phyloP scores from a whole-genome alignment of 805 yeast genomes.

The Candida schatavii region DNA sequence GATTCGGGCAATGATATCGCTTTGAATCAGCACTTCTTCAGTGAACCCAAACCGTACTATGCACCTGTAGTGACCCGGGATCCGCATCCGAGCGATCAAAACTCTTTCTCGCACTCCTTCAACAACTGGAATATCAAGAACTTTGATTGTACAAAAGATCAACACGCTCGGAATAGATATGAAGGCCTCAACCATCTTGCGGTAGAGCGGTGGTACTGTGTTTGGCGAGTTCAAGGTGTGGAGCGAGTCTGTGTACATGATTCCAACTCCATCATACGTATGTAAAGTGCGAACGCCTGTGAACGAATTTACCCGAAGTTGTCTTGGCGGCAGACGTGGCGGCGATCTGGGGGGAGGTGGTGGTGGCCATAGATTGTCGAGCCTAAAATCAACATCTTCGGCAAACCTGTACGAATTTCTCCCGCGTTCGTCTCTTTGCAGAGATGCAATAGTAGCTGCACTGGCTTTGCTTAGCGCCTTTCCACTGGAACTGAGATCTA shows the following conservation, averaged over 20 bases:
- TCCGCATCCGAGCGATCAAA: constrained; percentile 35
- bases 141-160: constrained; percentile 41
- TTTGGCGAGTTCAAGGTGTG: constrained; percentile 40
- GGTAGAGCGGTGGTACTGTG: constrained; percentile 44
- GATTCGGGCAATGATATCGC: constrained; percentile 17
- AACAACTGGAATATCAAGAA: constrained; percentile 40
- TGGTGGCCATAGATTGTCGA: neutral
- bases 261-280: constrained; percentile 35
- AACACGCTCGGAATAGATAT: constrained; percentile 43
- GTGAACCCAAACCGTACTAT: constrained; percentile 50
- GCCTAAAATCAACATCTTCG: constrained; percentile 2
- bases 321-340: too few species aligned
- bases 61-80: constrained; percentile 49
- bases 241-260: constrained; percentile 40
- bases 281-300: constrained; percentile 17
- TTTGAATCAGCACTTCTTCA: constrained; percentile 29
- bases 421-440: constrained; percentile 1
- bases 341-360: neutral
- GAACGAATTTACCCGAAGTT: constrained; percentile 10
- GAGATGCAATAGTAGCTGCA: too few species aligned
- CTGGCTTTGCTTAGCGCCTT: constrained; percentile 2
- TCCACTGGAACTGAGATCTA: constrained; percentile 14
- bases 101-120: constrained; percentile 39
- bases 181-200: constrained; percentile 36
- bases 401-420: neutral